phyloP scores from a whole-genome alignment of 768 basidiomycete species.

The Nidularia sp. region DNA sequence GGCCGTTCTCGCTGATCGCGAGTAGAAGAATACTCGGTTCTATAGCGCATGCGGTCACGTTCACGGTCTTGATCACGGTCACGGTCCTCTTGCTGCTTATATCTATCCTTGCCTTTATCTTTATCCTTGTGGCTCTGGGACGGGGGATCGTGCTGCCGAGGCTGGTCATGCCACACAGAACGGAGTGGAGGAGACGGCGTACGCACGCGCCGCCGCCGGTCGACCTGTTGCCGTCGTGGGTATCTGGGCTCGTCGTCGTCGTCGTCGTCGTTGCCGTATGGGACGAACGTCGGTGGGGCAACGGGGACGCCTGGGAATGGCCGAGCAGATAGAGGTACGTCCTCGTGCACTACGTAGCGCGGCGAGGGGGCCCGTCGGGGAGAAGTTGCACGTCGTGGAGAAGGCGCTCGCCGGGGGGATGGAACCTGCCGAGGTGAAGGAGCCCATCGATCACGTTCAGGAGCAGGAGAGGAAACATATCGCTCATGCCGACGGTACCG shows the following conservation, averaged over 20 bases:
- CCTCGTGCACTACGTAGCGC: not conserved
- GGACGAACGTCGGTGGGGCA: slow-evolving; percentile 1
- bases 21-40: not conserved
- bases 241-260: not conserved
- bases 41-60: not conserved
- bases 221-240: not conserved
- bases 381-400: not conserved
- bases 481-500: not conserved
- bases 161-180: not conserved
- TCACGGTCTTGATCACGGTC: no score
- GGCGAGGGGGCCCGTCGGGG: not conserved
- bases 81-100: no score
- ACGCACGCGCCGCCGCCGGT: not conserved
- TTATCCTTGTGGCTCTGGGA: not conserved
- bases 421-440: not conserved
- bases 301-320: not conserved
- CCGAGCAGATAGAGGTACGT: not conserved
- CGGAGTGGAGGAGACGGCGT: not conserved
- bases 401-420: not conserved
- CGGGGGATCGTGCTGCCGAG: not conserved
- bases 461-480: not conserved
- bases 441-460: not conserved
- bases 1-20: not conserved
- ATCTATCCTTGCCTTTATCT: not conserved
- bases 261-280: not conserved